These are phyloP conservation scores for Scenedesmus sp. DNA, from an alignment of 163 green algal genomes.

Conservation along the genomic window DNA sequence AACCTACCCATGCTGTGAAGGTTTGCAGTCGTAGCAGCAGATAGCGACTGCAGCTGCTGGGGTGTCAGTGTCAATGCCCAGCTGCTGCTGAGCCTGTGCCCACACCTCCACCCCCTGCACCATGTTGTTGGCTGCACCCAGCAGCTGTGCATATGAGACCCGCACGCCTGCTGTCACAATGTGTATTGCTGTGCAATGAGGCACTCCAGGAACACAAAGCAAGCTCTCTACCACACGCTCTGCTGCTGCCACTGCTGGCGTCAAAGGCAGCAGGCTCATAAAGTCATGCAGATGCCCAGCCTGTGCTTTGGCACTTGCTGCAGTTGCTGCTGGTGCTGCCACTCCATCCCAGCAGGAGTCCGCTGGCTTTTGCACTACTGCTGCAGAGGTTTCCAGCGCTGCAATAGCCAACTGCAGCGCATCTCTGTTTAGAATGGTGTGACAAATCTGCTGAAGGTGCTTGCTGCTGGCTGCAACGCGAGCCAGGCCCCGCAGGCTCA, in stretches of 20 bases:
- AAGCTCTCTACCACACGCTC: neutral
- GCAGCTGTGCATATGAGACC: no score
- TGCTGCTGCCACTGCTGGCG: neutral
- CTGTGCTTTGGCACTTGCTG: no score
- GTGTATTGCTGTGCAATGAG: neutral
- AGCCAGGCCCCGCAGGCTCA: no score
- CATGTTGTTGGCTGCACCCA: neutral
- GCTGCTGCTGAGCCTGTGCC: no score
- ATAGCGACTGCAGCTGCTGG: neutral
- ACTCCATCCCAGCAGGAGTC: neutral
- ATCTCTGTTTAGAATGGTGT: neutral
- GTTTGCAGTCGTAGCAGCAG: neutral
- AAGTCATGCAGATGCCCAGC: no score
- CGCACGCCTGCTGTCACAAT: no score
- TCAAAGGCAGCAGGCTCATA: no score
- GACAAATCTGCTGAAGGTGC: neutral
- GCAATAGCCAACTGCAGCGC: neutral
- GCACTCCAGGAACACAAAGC: neutral
- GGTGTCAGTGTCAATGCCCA: neutral
- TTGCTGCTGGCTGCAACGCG: neutral
- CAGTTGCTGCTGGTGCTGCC: neutral
- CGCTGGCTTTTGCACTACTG: no score
- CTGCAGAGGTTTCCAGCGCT: neutral
- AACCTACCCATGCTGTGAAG: no score
- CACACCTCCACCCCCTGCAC: neutral